Base-by-base conservation (phyloP, 1,284 basidiomycete species). In the Rhodotorula glutinis region DNA sequence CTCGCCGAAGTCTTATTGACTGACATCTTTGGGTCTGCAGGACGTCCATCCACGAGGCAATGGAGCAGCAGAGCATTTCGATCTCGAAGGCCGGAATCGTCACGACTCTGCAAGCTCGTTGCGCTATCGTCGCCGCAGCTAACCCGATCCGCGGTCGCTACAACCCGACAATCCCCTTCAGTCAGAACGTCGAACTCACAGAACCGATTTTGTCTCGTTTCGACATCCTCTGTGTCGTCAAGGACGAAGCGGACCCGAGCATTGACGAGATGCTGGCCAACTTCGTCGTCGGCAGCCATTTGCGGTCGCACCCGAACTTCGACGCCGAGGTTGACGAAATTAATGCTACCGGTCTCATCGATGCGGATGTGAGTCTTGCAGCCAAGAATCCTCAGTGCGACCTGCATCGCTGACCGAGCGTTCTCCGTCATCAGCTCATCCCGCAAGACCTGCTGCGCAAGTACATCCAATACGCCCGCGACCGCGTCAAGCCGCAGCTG, bases 41-140 rank as follows among this genome's bases (percentile, higher is more conserved):
- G 72, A 98, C 95, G 17, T 98, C 93, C 11, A 98, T 98, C 76
- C 96, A 98, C 82, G 95, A 99, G 79, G 96, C 96, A 3, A 99
- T 99, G 95, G 95, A 99, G 79, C 95, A 99, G 80, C 95, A 99
- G 78, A 90, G 90, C n/a, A 99, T 99, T 75, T 98, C 95, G 2
- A 98, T 99, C 74, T 94, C 93, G 51, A 99, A 99, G 78, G 96
- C 95, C 4, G 96, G 95, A 66, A 99, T 99, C 75, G 90, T 98
- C 60, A 98, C 96, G 16, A 91, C 91, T 17, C 84, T 99, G 29
- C 94, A 98, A 80, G 96, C 95, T 25, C 88, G 95, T 44, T 98
- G 95, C 79, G 93, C 95, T 9, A 93, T 99, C 78, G 86, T 98
- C 66, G 95, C 96, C 21, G 96, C 96, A 0, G 95, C 96, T 62